Percentiles rank a stretch among this genome's conserved stretches.
Conservation (phyloP, 441 rosid genomes). For the Hura crepitans region DNA sequence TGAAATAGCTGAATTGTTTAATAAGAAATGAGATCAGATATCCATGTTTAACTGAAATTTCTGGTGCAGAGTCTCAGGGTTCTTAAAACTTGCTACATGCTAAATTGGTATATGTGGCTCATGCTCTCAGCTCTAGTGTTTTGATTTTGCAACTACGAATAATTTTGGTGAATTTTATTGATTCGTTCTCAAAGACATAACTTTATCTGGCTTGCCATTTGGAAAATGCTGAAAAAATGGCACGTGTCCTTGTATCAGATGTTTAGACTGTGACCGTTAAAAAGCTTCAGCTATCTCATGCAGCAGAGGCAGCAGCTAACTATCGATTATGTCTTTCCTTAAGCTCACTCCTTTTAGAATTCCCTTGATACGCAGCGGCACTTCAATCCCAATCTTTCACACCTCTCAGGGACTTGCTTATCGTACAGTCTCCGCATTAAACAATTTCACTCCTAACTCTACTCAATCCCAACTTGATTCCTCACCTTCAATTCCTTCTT, state of each 20-base stretch:
- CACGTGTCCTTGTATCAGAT: background rate
- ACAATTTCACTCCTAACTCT: background rate
- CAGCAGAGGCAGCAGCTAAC: no score
- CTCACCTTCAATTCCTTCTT: slow-evolving; percentile 22
- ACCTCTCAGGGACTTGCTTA: background rate
- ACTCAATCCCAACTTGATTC: background rate
- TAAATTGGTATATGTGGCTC: background rate
- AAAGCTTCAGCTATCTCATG: no score
- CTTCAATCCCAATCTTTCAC: background rate
- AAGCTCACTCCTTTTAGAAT: slow-evolving; percentile 32
- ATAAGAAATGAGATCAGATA: background rate
- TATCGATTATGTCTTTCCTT: slow-evolving; percentile 34
- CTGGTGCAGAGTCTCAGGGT: background rate
- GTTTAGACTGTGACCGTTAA: no score
- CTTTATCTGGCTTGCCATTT: background rate
- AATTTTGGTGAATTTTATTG: background rate
- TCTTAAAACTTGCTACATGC: background rate
- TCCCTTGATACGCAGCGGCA: background rate
- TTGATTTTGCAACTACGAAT: background rate
- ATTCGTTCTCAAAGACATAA: background rate
- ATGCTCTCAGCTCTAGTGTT: background rate
- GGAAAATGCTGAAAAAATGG: background rate
- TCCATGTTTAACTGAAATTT: no score
- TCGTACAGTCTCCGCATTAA: background rate
- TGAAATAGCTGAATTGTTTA: background rate